A percentile compares a stretch with the other conserved stretches of the same genome.
These are phyloP conservation scores for Zasmidium angulare DNA, from an alignment of 2,329 filamentous ascomycete species.

Conservation along the genomic window DNA sequence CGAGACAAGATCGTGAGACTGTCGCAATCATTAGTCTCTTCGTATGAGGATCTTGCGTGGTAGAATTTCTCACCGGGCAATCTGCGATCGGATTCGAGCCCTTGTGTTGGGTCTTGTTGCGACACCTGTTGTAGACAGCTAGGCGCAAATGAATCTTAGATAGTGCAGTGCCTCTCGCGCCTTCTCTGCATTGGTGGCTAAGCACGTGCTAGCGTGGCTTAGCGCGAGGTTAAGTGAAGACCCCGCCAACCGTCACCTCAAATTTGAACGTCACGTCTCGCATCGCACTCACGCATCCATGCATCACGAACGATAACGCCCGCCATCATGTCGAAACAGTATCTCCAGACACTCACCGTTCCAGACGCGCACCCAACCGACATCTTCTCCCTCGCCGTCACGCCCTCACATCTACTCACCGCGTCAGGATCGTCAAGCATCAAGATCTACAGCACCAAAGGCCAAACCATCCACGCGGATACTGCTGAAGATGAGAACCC, in stretches of 20 bases:
- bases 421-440: constrained; percentile 82
- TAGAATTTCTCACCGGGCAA: too few species aligned
- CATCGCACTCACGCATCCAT: background rate
- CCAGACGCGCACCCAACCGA: constrained; percentile 57
- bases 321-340: constrained; percentile 78
- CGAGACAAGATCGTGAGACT: too few species aligned
- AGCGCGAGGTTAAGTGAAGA: background rate
- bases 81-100: too few species aligned
- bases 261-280: background rate
- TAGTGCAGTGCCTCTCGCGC: background rate
- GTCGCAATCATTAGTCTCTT: too few species aligned
- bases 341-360: constrained; percentile 87
- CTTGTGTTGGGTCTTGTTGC: too few species aligned
- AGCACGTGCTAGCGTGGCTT: background rate
- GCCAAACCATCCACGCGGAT: constrained; percentile 32
- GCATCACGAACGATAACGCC: background rate
- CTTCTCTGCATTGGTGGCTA: background rate
- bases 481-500: constrained; percentile 50
- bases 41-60: too few species aligned
- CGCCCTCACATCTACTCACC: constrained; percentile 62
- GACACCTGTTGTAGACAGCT: too few species aligned
- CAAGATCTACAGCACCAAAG: constrained; percentile 71
- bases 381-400: constrained; percentile 40
- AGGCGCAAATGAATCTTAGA: background rate
- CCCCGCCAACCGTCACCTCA: background rate